Conservation (phyloP, 2,329 filamentous ascomycete species). For the Clonostachys rosea region DNA sequence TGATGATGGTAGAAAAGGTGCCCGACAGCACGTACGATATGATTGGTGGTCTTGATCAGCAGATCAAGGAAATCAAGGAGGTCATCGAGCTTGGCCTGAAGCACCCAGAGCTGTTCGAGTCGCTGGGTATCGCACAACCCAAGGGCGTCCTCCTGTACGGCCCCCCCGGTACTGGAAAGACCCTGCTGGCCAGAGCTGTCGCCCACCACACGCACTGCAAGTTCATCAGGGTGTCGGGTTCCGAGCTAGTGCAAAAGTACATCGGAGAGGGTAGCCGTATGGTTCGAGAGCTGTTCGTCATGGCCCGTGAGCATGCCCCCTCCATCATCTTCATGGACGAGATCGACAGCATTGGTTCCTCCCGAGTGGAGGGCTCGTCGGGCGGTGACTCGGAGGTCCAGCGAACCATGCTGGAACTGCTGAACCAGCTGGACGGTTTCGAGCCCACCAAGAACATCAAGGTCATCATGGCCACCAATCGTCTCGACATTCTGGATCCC, state of each 20-base stretch:
- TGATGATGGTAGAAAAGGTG: conserved; percentile 99
- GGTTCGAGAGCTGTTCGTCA: conserved; percentile 98
- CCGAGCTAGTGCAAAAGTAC: conserved; percentile 97
- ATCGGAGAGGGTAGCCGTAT: conserved; percentile 97
- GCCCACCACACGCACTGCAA: conserved; percentile 99
- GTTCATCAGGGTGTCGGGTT: conserved; percentile 95
- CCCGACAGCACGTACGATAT: conserved; percentile 99
- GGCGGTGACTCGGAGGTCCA: conserved; percentile 97
- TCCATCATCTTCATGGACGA: conserved; percentile 99
- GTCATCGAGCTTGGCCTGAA: conserved; percentile 98
- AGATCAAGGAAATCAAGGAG: conserved; percentile 99
- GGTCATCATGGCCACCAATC: conserved; percentile 99
- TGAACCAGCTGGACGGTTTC: conserved; percentile 98
- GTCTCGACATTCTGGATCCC: conserved; percentile 93
- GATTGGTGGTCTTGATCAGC: conserved; percentile 97
- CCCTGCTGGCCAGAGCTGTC: conserved; percentile 87
- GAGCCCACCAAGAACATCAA: conserved; percentile 99
- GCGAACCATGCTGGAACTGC: conserved; percentile 94
- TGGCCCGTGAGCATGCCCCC: conserved; percentile 96
- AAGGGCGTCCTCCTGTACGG: conserved; percentile 97
- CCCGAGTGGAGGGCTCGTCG: conserved; percentile 90
- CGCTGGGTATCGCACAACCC: conserved; percentile 95
- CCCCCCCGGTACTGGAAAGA: conserved; percentile 95
- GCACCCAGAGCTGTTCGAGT: conserved; percentile 97
- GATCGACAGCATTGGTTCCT: conserved; percentile 97